Evolutionary conservation across 495 filamentous ascomycete genomes (phyloP).

Genomic region (Bacidia rubella): DNA sequence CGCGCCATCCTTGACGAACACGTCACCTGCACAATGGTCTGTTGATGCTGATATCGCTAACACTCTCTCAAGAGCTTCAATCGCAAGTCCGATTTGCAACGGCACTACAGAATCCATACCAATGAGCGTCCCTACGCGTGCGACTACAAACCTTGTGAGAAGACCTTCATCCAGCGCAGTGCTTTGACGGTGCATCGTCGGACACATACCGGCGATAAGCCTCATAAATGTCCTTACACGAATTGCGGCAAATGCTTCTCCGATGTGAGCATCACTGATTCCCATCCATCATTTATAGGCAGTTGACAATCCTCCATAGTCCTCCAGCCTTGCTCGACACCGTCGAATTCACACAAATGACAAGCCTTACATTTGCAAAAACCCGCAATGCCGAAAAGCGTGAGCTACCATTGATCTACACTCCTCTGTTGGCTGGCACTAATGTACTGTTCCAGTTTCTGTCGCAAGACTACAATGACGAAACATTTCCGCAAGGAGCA

Average conservation of each 20-base stretch:
- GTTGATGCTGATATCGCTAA: not conserved
- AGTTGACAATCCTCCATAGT: slow-evolving; percentile 36
- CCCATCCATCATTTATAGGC: slow-evolving; percentile 9
- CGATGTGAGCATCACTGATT: slow-evolving; percentile 40
- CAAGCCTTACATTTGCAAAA: slow-evolving; percentile 68
- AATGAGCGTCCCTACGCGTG: slow-evolving; percentile 77
- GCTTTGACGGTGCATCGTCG: slow-evolving; percentile 76
- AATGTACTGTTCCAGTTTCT: slow-evolving; percentile 45
- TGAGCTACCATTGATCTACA: slow-evolving; percentile 25
- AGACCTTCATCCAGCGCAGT: slow-evolving; percentile 84
- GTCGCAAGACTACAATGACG: slow-evolving; percentile 76
- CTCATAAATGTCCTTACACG: slow-evolving; percentile 64
- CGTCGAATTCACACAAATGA: slow-evolving; percentile 78
- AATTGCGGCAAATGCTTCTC: slow-evolving; percentile 81
- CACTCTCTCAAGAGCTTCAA: slow-evolving; percentile 58
- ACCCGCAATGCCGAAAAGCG: slow-evolving; percentile 71
- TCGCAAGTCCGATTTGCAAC: slow-evolving; percentile 79
- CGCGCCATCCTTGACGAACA: not conserved
- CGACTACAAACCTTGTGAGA: slow-evolving; percentile 54
- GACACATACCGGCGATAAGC: slow-evolving; percentile 83
- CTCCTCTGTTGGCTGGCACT: not conserved
- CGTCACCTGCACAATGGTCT: not conserved
- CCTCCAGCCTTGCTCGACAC: slow-evolving; percentile 76
- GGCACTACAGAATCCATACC: slow-evolving; percentile 82
- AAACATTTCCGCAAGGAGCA: slow-evolving; percentile 41